phyloP scores from a whole-genome alignment of 2,329 filamentous ascomycete species.

The Botryotinia convoluta region DNA sequence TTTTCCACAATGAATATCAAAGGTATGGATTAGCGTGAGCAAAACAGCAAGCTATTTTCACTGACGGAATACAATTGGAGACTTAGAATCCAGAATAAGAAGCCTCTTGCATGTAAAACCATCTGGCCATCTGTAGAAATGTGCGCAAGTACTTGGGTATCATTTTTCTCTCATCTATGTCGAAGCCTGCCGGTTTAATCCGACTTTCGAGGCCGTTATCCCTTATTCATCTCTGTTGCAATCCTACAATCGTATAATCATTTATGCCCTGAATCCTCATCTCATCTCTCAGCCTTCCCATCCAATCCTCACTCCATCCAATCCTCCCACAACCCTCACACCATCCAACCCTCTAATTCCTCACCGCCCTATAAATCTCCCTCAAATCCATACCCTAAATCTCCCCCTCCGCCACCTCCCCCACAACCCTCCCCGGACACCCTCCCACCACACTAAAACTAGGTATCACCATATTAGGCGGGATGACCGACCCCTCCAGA shows the following conservation, averaged over 20 bases:
- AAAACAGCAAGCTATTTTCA: neutral
- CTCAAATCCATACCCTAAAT: slow-evolving; percentile 63
- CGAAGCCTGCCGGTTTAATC: neutral
- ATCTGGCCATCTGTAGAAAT: neutral
- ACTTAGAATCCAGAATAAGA: neutral
- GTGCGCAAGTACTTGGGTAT: neutral
- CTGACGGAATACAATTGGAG: neutral
- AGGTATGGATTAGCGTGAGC: neutral
- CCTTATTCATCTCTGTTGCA: neutral
- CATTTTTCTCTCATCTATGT: slow-evolving; percentile 11
- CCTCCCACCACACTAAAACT: slow-evolving; percentile 91
- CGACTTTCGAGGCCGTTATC: neutral
- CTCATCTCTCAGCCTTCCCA: neutral
- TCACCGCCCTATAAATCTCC: slow-evolving; percentile 62
- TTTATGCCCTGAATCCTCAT: neutral
- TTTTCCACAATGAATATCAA: neutral
- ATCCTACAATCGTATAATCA: neutral
- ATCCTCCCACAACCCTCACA: neutral
- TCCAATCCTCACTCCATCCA: neutral
- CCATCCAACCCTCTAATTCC: slow-evolving; percentile 43
- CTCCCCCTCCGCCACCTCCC: slow-evolving; percentile 73
- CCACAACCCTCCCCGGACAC: slow-evolving; percentile 73
- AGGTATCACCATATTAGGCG: slow-evolving; percentile 85
- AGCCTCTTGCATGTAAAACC: neutral
- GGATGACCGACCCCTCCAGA: slow-evolving; percentile 78